phyloP scores from a whole-genome alignment of 495 filamentous ascomycete species.

The Pyrenula aspistea region DNA sequence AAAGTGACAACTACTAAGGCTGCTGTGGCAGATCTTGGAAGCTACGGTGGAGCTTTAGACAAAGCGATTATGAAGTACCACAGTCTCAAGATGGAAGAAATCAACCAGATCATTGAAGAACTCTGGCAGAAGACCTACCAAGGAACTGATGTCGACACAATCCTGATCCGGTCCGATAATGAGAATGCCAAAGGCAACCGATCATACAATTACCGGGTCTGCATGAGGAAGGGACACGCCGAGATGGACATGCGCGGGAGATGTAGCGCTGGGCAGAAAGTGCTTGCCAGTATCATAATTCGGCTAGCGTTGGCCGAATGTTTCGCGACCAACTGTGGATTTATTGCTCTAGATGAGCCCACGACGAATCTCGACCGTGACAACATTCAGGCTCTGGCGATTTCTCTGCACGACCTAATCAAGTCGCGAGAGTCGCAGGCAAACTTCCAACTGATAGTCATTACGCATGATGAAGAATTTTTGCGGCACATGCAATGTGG shows the following conservation, averaged over 20 bases:
- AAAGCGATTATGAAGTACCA: conserved; percentile 97
- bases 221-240: conserved; percentile 92
- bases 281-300: conserved; percentile 95
- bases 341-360: conserved; percentile 95
- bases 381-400: conserved; percentile 82
- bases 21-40: conserved; percentile 76
- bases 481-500: conserved; percentile 81
- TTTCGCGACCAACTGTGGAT: conserved; percentile 89
- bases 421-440: conserved; percentile 67
- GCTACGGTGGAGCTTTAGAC: conserved; percentile 71
- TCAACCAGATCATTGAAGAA: conserved; percentile 89
- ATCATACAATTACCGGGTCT: conserved; percentile 93
- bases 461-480: conserved; percentile 98
- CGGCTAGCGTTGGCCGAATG: conserved; percentile 92
- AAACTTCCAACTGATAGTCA: conserved; percentile 97
- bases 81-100: conserved; percentile 93
- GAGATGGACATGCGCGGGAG: conserved; percentile 99
- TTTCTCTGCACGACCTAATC: conserved; percentile 80
- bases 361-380: conserved; percentile 94
- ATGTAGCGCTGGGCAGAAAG: conserved; percentile 92
- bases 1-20: conserved; percentile 88
- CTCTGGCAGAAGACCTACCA: conserved; percentile 96
- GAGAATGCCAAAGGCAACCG: conserved; percentile 64
- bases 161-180: conserved; percentile 83
- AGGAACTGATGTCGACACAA: conserved; percentile 94